Evolutionary conservation across 805 yeast species (phyloP).

Genomic region (Teunomyces stri): DNA sequence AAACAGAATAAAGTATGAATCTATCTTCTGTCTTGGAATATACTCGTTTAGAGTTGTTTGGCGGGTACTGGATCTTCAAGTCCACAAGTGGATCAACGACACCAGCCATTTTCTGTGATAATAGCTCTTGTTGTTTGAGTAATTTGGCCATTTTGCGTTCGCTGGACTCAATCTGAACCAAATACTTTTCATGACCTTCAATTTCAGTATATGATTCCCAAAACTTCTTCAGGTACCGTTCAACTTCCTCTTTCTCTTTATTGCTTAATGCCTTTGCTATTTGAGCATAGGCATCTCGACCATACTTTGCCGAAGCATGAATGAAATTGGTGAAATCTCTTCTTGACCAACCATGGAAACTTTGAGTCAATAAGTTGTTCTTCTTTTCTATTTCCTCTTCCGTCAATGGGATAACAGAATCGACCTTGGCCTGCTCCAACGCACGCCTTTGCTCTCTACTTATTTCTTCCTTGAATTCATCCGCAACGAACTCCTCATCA

Average conservation of each 20-base stretch:
- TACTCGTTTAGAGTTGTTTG: conserved; percentile 76
- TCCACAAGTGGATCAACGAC: conserved; percentile 61
- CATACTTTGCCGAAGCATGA: conserved; percentile 66
- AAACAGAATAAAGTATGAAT: conserved; percentile 57
- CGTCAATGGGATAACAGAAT: conserved; percentile 55
- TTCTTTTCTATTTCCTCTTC: conserved; percentile 60
- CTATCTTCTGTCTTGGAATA: conserved; percentile 71
- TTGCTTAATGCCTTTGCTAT: conserved; percentile 57
- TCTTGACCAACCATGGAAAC: conserved; percentile 69
- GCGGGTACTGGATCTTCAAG: conserved; percentile 68
- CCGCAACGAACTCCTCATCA: conserved; percentile 49
- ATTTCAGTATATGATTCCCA: conserved; percentile 61
- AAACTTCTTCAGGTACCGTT: conserved; percentile 54
- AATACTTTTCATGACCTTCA: conserved; percentile 69
- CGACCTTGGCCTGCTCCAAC: conserved; percentile 55
- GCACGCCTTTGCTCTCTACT: conserved; percentile 36
- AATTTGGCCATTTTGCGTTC: conserved; percentile 63
- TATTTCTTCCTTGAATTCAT: conserved; percentile 40
- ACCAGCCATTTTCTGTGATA: conserved; percentile 52
- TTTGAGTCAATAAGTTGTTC: conserved; percentile 49
- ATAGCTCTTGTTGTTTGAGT: conserved; percentile 51
- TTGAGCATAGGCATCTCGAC: conserved; percentile 48
- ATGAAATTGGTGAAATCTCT: conserved; percentile 72
- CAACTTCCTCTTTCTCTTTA: conserved; percentile 59
- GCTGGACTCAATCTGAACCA: conserved; percentile 69